Evolutionary conservation across 495 filamentous ascomycete species (phyloP), one percentile per base, ranked within the genome.

Genomic region (Aspergillus campestris): DNA sequence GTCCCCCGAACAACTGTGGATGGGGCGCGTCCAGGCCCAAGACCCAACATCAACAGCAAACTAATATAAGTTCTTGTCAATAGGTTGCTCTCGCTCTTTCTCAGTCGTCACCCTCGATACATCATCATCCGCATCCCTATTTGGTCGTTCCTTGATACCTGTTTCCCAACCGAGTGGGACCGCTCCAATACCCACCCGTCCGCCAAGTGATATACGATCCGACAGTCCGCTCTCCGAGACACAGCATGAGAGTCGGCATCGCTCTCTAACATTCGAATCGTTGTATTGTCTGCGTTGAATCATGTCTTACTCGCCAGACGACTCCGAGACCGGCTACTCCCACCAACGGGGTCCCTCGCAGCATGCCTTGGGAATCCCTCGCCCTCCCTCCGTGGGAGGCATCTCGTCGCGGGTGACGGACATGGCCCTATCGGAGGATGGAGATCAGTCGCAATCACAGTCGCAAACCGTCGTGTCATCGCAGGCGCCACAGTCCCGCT

Each of bases 331-430:
- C 42, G 54, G 48, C 49, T 51, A 66, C 41, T 52, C 55, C 41
- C 57, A 54, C 6, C 48, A 51, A 33, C 41, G 52, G 31, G 38
- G 53, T 7, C 34, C 53, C 13, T 44, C 56, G 30, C 57, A 61
- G 46, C 58, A 67, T 69, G 58, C 51, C 24, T 40, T 70, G 38
- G 68, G 67, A 2, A 63, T 73, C 28, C 69, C 67, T 55, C 65
- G 67, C 8, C 66, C 69, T 44, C 69, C 67, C 29, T 73, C 69
- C 5, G 60, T 73, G 27, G 66, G 66, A 38, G 74, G 88, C 42
- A 86, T 94, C 30, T 94, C 88, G 10, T 91, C 86, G 37, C 82
- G 84, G 49, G 84, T 91, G 75, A 92, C 87, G 8, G 86, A 92
- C 58, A 76, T 86, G 55, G 79, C 75, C 38, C 18, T 24, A 24